Evolutionary conservation across 108 stramenopile species (phyloP).

Genomic region (Mediolabrus comicus): DNA sequence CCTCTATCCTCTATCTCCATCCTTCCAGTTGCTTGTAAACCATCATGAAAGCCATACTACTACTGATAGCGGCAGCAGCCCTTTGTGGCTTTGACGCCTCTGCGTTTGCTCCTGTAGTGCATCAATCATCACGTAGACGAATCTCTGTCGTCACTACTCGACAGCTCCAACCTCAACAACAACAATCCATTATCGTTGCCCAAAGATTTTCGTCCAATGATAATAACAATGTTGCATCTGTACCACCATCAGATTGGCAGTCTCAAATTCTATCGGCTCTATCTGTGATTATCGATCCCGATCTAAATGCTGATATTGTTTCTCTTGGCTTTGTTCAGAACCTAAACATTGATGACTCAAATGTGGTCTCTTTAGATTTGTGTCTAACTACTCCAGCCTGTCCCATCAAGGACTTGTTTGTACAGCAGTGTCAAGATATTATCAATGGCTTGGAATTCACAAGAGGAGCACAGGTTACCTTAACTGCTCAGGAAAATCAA

Average conservation of each 20-base stretch:
- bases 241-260: constrained; percentile 69
- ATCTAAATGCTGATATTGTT: constrained; percentile 73
- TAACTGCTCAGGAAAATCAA: constrained; percentile 61
- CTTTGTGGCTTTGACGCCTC: not conserved
- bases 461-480: constrained; percentile 47
- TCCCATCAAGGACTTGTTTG: constrained; percentile 74
- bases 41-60: not conserved
- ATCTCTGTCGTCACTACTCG: not conserved
- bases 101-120: not conserved
- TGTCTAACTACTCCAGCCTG: constrained; percentile 79
- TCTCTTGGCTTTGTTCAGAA: constrained; percentile 77
- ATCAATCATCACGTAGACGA: not conserved
- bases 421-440: constrained; percentile 57
- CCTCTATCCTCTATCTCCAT: too few species aligned
- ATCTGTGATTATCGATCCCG: constrained; percentile 75
- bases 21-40: too few species aligned
- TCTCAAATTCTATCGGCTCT: constrained; percentile 62
- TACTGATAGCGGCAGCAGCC: not conserved
- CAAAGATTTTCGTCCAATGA: not conserved
- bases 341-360: constrained; percentile 49
- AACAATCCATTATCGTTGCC: not conserved
- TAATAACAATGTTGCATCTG: not conserved
- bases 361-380: constrained; percentile 66
- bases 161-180: not conserved
- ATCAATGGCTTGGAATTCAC: constrained; percentile 59